Base-by-base conservation (phyloP, 495 filamentous ascomycete species). In the Cladorrhinum samala region DNA sequence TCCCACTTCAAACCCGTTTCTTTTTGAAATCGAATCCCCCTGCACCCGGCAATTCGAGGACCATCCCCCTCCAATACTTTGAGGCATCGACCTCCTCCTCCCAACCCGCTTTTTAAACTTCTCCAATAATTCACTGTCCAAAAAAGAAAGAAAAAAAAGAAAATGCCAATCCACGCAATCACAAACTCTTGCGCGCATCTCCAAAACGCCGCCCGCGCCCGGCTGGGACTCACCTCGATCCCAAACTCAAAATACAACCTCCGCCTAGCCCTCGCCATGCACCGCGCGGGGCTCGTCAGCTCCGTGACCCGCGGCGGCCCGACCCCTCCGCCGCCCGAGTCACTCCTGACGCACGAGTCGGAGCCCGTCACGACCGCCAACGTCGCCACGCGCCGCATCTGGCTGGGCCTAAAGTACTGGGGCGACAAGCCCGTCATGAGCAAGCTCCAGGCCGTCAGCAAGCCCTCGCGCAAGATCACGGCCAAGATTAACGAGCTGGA, bases 361-460 rank as follows among this genome's bases (percentile, higher is more conserved):
- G 81, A 84, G 59, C 75, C 80, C 0, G 77, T 91, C 42, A 96
- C 89, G 20, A 81, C 83, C 49, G 81, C 77, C 58, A 97, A 96
- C 70, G 75, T 91, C 4, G 77, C 89, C 1, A 79, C 79, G 36
- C 73, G 91, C 61, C 77, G 93, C 44, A 70, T 98, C 7, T 98
- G 93, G 93, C 61, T 98, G 8, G 91, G 90, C 8, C 69, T 97
- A 61, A 97, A 97, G 74, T 98, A 98, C 75, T 90, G 80, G 80
- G 83, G 90, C 61, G 88, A 88, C 63, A 73, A 87, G 65, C 88
- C 94, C 2, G 93, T 98, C 46, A 63, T 98, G 51, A 77, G 77
- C 27, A 75, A 82, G 61, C 78, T 95, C 68, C 58, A 59, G 24
- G 69, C 90, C 71, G 73, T 95, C 42, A 85, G 80, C 61, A 93